A percentile compares a stretch with the other conserved stretches of the same genome.
phyloP scores from a whole-genome alignment of 2,329 filamentous ascomycete species.

The Fusarium sp. region DNA sequence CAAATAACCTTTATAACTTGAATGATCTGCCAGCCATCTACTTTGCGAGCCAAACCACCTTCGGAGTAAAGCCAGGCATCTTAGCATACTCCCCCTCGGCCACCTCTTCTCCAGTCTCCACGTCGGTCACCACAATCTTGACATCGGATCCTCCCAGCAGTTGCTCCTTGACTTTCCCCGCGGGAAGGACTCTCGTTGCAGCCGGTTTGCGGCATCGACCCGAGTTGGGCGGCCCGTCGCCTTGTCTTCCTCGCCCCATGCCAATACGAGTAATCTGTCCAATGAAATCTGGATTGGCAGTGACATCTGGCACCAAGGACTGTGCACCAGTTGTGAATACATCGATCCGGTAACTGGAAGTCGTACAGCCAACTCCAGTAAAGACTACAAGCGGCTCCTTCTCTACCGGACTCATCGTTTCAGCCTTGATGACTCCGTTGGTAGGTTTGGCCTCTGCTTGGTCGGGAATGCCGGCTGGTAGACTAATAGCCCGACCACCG shows the following conservation, averaged over 20 bases:
- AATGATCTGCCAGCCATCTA: too few species aligned
- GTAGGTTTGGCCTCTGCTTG: not conserved
- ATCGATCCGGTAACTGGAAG: not conserved
- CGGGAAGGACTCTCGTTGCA: not conserved
- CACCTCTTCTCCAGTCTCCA: not conserved
- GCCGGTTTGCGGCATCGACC: not conserved
- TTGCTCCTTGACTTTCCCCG: not conserved
- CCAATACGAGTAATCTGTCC: not conserved
- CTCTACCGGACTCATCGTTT: not conserved
- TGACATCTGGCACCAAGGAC: not conserved
- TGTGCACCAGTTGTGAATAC: not conserved
- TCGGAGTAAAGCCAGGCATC: not conserved
- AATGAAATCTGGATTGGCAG: not conserved
- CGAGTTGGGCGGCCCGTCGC: not conserved
- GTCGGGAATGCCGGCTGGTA: not conserved
- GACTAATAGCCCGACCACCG: not conserved
- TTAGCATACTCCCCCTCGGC: not conserved
- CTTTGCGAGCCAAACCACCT: not conserved
- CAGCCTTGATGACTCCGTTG: not conserved
- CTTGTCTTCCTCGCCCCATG: not conserved
- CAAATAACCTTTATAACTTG: too few species aligned
- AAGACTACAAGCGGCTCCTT: not conserved
- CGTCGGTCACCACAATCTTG: not conserved
- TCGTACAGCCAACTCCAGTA: not conserved
- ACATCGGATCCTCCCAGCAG: accelerated